Evolutionary conservation across 129 eudicot species (phyloP), one percentile per base, ranked within the genome.

Genomic region (Scalesia atractyloides): DNA sequence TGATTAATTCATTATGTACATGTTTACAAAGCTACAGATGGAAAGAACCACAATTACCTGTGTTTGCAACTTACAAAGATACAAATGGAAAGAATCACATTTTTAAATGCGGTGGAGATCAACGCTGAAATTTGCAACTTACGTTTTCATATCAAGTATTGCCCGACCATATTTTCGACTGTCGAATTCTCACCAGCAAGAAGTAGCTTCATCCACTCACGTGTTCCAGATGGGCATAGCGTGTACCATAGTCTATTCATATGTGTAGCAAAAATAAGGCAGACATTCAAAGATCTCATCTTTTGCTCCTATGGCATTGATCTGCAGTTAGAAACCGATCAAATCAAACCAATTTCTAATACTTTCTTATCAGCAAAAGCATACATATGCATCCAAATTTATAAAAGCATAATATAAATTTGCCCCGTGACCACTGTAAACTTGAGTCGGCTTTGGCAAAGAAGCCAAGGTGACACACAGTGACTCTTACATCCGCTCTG

Each of bases 381-480:
- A 61, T 61, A 61, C 33, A 14, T 14, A 13, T 62, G 67, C 1
- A 56, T 39, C 43, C 41, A 49, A 62, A 24, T 58, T 44, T 43
- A 58, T 15, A 26, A 49, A 36, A 33, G 26, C 13, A 65, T 43
- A 16, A 36, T n/a, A 50, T 18, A 48, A n/a, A 69, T 30, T 64
- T 83, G 89, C 98, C 98, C 87, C 98, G 79, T 92, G 96, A 52
- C 95, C 96, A 73, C 95, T 87, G 78, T 81, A 92, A 61, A 92
- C 96, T 67, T 61, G 79, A 82, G 98, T 92, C 7, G 90, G 89
- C 76, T 92, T 82, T n/a, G 96, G 98, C 86, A 92, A 67, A 13
- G 95, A 89, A 67, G 84, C 88, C 78, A 92, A 80, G 59, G 92
- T 92, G 76, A 77, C 86, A 79, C 98, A 92, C 22, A 92, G 73